phyloP scores from a whole-genome alignment of 192 early-diverging fungal genomes.

The Funneliformis geosporum region DNA sequence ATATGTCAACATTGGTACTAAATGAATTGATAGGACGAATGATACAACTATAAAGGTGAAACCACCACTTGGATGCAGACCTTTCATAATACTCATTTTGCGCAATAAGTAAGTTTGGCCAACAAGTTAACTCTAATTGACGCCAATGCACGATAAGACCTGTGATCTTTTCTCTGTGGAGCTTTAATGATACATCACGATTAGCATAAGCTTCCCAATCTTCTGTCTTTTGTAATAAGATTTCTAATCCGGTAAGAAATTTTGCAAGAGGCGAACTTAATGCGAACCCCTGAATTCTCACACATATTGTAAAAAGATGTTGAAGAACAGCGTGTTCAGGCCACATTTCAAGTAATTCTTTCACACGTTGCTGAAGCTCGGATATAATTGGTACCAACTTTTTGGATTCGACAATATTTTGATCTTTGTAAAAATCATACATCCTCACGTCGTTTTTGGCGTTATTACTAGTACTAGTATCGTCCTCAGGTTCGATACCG shows the following conservation, averaged over 20 bases:
- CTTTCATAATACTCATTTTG: conserved; percentile 74
- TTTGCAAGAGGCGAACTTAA: conserved; percentile 86
- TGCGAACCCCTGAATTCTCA: conserved; percentile 65
- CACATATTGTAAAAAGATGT: conserved; percentile 66
- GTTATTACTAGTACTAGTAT: conserved; percentile 32
- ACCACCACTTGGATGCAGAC: conserved; percentile 83
- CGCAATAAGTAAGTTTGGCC: conserved; percentile 82
- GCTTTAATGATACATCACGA: conserved; percentile 73
- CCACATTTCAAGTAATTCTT: conserved; percentile 76
- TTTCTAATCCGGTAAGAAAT: conserved; percentile 85
- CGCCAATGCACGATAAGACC: conserved; percentile 86
- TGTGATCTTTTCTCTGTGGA: conserved; percentile 67
- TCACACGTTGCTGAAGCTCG: conserved; percentile 59
- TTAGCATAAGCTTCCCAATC: conserved; percentile 94
- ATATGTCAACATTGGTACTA: conserved; percentile 16
- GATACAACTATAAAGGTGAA: conserved; percentile 74
- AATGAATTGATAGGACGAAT: conserved; percentile 44
- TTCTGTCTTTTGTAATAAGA: conserved; percentile 83
- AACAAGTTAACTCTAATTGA: conserved; percentile 85
- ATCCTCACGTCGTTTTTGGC: conserved; percentile 46
- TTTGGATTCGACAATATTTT: conserved; percentile 74
- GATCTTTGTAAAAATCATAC: conserved; percentile 91
- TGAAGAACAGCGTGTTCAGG: conserved; percentile 88
- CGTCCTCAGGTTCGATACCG: neutral
- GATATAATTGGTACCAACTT: conserved; percentile 62